A percentile compares a stretch with the other conserved stretches of the same genome.
These are phyloP conservation scores for Hanseniaspora clermontiae DNA, from an alignment of 805 yeast species.

Conservation along the genomic window DNA sequence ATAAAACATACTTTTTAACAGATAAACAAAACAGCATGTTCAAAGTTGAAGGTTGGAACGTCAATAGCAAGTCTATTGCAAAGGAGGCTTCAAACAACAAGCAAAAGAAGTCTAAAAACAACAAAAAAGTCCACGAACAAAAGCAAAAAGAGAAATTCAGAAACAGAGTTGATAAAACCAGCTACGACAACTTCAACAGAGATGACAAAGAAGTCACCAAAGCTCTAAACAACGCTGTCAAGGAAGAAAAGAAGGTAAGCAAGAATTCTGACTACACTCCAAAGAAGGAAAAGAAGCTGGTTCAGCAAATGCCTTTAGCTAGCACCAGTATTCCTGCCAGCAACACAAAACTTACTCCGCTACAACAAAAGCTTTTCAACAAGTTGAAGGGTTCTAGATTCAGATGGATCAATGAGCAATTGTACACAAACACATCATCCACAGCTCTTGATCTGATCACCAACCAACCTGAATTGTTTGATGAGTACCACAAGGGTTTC, in stretches of 20 bases:
- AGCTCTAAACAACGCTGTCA: background rate
- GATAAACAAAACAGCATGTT: background rate
- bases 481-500: conserved; percentile 92
- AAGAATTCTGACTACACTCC: background rate
- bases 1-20: background rate
- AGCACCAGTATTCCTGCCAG: background rate
- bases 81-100: conserved; percentile 8
- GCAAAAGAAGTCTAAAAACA: conserved; percentile 5
- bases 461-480: conserved; percentile 77
- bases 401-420: conserved; percentile 95
- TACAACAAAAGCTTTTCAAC: conserved; percentile 91
- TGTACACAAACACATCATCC: conserved; percentile 75
- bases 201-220: background rate
- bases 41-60: conserved; percentile 12
- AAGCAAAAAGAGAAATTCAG: background rate
- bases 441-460: conserved; percentile 61
- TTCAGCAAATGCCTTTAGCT: background rate
- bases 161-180: background rate
- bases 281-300: background rate
- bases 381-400: conserved; percentile 90
- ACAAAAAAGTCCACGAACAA: conserved; percentile 8
- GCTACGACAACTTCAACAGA: too few species aligned
- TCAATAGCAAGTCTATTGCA: conserved; percentile 7
- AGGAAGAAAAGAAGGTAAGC: background rate
- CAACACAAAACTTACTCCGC: conserved; percentile 51